phyloP scores from a whole-genome alignment of 257 asterid species.

The Scutellaria galericulata region DNA sequence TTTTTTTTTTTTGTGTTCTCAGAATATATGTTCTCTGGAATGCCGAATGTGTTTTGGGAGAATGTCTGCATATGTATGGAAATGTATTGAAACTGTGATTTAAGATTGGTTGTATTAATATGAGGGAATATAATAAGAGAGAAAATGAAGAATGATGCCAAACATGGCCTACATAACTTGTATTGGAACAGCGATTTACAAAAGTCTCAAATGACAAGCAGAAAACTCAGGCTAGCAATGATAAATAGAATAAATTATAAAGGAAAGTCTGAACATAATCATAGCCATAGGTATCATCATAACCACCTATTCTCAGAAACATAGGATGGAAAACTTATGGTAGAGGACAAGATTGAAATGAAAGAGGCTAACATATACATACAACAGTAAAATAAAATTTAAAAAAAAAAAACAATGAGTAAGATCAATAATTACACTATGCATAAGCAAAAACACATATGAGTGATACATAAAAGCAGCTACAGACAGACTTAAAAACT shows the following conservation, averaged over 20 bases:
- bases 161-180: not conserved
- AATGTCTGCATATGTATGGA: not conserved
- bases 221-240: not conserved
- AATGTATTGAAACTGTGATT: not conserved
- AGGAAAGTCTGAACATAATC: not conserved
- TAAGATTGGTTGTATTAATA: not conserved
- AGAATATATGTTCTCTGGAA: not conserved
- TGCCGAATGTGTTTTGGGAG: slow-evolving; percentile 10
- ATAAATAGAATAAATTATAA: not conserved
- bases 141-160: not conserved
- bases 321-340: not conserved
- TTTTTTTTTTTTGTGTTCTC: not conserved
- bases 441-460: slow-evolving; percentile 15
- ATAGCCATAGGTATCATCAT: not conserved
- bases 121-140: not conserved
- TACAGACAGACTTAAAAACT: slow-evolving; percentile 23
- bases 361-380: slow-evolving; percentile 14
- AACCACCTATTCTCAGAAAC: not conserved
- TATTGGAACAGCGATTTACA: not conserved
- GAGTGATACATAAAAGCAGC: not conserved
- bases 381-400: not conserved
- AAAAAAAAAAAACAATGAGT: not conserved
- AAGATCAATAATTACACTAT: not conserved
- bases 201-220: not conserved
- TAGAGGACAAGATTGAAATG: not conserved